Conservation (phyloP, 1,284 basidiomycete genomes). For the Sparassis latifolia region DNA sequence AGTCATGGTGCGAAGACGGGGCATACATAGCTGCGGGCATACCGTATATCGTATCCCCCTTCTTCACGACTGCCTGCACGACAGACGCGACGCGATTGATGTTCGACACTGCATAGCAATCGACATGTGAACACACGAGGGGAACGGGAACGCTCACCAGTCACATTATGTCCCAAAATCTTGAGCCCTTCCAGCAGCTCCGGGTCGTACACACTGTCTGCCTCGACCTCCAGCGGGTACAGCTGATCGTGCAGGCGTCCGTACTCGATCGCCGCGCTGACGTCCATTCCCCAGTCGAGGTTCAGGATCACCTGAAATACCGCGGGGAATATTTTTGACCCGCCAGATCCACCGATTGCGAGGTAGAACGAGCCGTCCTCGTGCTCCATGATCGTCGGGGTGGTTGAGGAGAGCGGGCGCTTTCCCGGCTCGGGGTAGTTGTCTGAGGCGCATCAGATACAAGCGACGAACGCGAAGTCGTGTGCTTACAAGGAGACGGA, state of each 20-base stretch:
- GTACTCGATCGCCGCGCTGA: slow-evolving; percentile 76
- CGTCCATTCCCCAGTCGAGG: slow-evolving; percentile 73
- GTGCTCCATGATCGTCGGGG: slow-evolving; percentile 77
- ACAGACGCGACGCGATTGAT: slow-evolving; percentile 59
- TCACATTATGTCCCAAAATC: slow-evolving; percentile 67
- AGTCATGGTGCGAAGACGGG: slow-evolving; percentile 2
- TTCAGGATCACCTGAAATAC: slow-evolving; percentile 82
- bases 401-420: slow-evolving; percentile 81
- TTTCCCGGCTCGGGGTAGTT: slow-evolving; percentile 87
- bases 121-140: neutral
- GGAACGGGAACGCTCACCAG: slow-evolving; percentile 35
- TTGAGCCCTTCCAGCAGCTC: slow-evolving; percentile 50
- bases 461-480: neutral
- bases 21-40: slow-evolving; percentile 15
- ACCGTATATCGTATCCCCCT: slow-evolving; percentile 55
- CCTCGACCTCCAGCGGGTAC: slow-evolving; percentile 59
- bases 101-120: slow-evolving; percentile 30
- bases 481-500: slow-evolving; percentile 73
- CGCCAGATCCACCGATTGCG: slow-evolving; percentile 82
- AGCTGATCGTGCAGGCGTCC: slow-evolving; percentile 92
- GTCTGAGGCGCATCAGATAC: slow-evolving; percentile 34
- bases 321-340: slow-evolving; percentile 78
- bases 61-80: slow-evolving; percentile 64
- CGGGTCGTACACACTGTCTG: slow-evolving; percentile 56
- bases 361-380: slow-evolving; percentile 64